Conservation (phyloP, 31 red algal species). For the Bonnemaisonia californica region DNA sequence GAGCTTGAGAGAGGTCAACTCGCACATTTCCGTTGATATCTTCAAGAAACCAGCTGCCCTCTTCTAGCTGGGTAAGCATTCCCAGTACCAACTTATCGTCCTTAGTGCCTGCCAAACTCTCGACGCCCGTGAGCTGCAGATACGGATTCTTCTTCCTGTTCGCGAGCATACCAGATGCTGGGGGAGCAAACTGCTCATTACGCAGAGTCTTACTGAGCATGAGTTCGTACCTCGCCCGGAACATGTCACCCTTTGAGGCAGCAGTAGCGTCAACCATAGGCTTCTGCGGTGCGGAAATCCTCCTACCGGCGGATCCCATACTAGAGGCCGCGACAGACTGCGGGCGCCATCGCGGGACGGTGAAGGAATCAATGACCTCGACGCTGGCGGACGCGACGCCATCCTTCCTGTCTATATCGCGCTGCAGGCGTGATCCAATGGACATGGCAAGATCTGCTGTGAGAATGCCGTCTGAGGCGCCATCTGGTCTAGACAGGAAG, state of each 20-base stretch:
- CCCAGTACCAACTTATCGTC: constrained; percentile 71
- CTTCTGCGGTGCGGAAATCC: constrained; percentile 24
- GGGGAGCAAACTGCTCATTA: constrained; percentile 52
- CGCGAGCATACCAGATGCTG: constrained; percentile 31
- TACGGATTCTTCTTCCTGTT: constrained; percentile 46
- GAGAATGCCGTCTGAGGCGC: constrained; percentile 43
- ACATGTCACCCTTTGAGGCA: constrained; percentile 46
- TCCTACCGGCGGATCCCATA: constrained; percentile 3
- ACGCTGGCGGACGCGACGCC: constrained; percentile 30
- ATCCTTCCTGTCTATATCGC: constrained; percentile 22
- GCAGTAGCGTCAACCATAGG: constrained; percentile 38
- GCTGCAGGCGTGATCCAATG: constrained; percentile 32
- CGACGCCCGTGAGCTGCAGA: constrained; percentile 64
- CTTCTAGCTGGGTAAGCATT: constrained; percentile 78
- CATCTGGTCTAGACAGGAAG: constrained; percentile 23
- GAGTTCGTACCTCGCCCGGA: constrained; percentile 59
- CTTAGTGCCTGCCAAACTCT: constrained; percentile 46
- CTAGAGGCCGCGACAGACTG: constrained; percentile 24
- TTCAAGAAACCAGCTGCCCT: constrained; percentile 73
- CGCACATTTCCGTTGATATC: constrained; percentile 68
- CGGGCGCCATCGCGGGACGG: constrained; percentile 52
- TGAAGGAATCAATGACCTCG: constrained; percentile 48
- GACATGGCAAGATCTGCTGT: constrained; percentile 42
- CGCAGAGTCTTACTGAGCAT: constrained; percentile 59
- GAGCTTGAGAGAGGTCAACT: constrained; percentile 47